phyloP scores from a whole-genome alignment of 768 basidiomycete species.

The Hemileccinum rubropunctum region DNA sequence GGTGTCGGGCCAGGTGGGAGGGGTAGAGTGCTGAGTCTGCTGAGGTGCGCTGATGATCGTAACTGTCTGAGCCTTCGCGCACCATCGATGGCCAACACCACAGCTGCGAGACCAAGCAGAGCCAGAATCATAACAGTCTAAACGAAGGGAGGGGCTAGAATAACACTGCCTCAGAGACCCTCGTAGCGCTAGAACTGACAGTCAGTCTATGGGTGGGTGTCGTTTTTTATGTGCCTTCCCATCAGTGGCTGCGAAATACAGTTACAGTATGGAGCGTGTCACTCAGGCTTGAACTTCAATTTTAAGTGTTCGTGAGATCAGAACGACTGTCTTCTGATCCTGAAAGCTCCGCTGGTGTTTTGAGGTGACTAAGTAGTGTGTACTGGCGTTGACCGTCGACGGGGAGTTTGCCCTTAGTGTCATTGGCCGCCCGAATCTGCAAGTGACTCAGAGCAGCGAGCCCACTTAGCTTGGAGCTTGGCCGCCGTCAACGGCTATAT shows the following conservation, averaged over 20 bases:
- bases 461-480: conserved; percentile 56
- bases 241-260: too few relatives aligned
- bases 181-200: too few relatives aligned
- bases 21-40: background rate
- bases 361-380: conserved; percentile 58
- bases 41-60: too few relatives aligned
- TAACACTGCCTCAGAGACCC: too few relatives aligned
- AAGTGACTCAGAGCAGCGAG: too few relatives aligned
- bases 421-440: conserved; percentile 81
- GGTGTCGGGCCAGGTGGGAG: conserved; percentile 19
- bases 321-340: too few relatives aligned
- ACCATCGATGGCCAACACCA: conserved; percentile 2
- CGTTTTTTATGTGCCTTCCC: too few relatives aligned
- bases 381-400: conserved; percentile 74
- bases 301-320: background rate
- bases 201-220: too few relatives aligned
- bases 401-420: conserved; percentile 78
- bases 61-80: background rate
- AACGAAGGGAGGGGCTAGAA: background rate
- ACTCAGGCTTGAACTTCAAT: too few relatives aligned
- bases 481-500: conserved; percentile 78
- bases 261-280: too few relatives aligned
- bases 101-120: conserved; percentile 1
- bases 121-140: background rate
- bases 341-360: too few relatives aligned